A percentile compares a stretch with the other conserved stretches of the same genome.
Evolutionary conservation across 352 stramenopile species (phyloP).

Genomic region (Blastocystis sp.): DNA sequence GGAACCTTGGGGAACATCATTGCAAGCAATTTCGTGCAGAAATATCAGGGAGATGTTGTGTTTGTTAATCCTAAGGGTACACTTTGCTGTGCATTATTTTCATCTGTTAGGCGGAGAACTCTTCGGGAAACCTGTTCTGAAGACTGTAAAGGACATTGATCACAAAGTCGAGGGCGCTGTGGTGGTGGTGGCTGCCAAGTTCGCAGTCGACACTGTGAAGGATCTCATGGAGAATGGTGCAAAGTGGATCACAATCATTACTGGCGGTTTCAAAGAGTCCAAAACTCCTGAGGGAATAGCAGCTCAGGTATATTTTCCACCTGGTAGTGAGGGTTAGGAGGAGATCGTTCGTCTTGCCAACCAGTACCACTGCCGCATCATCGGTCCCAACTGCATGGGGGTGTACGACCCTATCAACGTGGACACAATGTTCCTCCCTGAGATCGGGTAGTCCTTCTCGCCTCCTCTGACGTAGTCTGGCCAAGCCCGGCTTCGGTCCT

Average conservation of each 20-base stretch:
- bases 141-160: not conserved
- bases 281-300: not conserved
- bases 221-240: slow-evolving; percentile 29
- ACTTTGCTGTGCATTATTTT: not conserved
- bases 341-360: slow-evolving; percentile 25
- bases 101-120: not conserved
- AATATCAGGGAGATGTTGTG: slow-evolving; percentile 9
- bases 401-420: slow-evolving; percentile 16
- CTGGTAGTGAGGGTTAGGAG: not conserved
- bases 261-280: slow-evolving; percentile 22
- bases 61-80: slow-evolving; percentile 47
- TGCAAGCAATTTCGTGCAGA: not conserved
- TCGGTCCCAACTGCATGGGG: slow-evolving; percentile 47
- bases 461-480: not conserved
- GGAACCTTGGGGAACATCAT: slow-evolving; percentile 15
- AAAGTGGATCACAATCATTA: slow-evolving; percentile 29
- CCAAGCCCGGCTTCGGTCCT: slow-evolving; percentile 13
- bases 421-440: slow-evolving; percentile 19
- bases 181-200: slow-evolving; percentile 34
- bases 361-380: slow-evolving; percentile 18
- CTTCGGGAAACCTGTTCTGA: slow-evolving; percentile 6
- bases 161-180: slow-evolving; percentile 4
- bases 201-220: not conserved
- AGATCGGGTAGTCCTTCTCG: not conserved
- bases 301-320: not conserved